Evolutionary conservation across 805 yeast genomes (phyloP).

Genomic region (Saccharomycopsis sp.): DNA sequence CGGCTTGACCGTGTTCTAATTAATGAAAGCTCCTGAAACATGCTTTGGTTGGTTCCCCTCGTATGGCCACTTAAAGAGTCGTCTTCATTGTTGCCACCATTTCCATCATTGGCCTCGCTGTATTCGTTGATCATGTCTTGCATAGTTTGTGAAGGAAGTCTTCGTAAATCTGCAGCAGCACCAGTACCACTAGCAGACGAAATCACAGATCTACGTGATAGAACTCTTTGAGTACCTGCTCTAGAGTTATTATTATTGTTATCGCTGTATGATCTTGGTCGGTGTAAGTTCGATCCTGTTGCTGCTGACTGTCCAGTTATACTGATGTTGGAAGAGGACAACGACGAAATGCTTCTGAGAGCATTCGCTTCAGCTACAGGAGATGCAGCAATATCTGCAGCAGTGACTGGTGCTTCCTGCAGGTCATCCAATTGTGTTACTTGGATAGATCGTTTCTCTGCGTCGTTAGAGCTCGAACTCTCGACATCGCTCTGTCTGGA

Average conservation of each 20-base stretch:
- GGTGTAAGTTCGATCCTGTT: not conserved
- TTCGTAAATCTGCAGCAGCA: conserved; percentile 24
- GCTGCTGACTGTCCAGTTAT: not conserved
- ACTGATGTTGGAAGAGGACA: not conserved
- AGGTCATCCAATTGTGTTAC: not conserved
- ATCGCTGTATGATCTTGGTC: not conserved
- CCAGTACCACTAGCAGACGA: not conserved
- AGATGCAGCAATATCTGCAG: no score
- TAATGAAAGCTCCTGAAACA: not conserved
- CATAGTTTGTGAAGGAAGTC: conserved; percentile 35
- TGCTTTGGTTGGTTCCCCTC: not conserved
- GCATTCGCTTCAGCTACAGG: not conserved
- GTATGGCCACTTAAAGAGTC: not conserved
- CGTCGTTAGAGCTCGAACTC: not conserved
- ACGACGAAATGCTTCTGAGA: not conserved
- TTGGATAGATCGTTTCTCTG: not conserved
- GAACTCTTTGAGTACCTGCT: not conserved
- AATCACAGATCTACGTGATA: not conserved
- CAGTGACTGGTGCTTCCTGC: not conserved
- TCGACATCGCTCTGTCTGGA: no score
- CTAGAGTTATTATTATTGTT: not conserved
- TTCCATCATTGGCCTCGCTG: conserved; percentile 22
- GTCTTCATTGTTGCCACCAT: not conserved
- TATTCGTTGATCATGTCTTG: conserved; percentile 43
- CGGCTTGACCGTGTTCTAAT: not conserved